Base-by-base conservation (phyloP, 495 filamentous ascomycete genomes). In the Daldinia childiae region DNA sequence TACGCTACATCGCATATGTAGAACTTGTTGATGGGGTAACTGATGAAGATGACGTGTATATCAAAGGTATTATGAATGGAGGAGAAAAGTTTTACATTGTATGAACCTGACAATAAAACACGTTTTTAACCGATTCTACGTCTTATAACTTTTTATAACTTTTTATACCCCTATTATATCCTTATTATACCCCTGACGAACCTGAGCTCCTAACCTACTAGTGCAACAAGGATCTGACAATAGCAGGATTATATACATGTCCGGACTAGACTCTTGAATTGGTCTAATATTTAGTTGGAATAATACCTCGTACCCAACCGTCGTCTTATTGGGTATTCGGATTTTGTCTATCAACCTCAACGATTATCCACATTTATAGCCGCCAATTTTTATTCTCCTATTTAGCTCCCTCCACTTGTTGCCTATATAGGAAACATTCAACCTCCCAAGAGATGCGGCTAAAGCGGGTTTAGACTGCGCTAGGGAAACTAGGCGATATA, bases 381-480 rank as follows among this genome's bases (percentile, higher is more conserved):
- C 43, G 5, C 19, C 4, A 48, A 4, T 9, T 24, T 14, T 24
- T 11, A 48, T 11, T 4, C 6, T 19, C 17, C 17, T 48, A 11
- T 48, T 57, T 57, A 57, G 30, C 30, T 34, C 29, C n/a, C 27
- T 57, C 54, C 54, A 57, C 54, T 21, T 36, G 1, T 57, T 36
- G 4, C 54, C 29, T 14, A 5, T 30, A 34, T 0, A 7, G 3
- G n/a, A 56, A 56, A 9, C 1, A 8, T 36, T 56, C 29, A 9
- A 7, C 21, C 21, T 12, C 26, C 50, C 12, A 15, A 15, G 24
- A 27, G 50, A 30, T 30, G 54, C 54, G 30, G n/a, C 26, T 57
- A 57, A 21, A 34, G 54, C 36, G 32, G 30, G 21, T 6, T 62
- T 4, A 48, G 48, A 24, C 11, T 41, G 17, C 61, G 24, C 48